Conservation (phyloP, 768 basidiomycete genomes). For the Amylocystis lapponica region DNA sequence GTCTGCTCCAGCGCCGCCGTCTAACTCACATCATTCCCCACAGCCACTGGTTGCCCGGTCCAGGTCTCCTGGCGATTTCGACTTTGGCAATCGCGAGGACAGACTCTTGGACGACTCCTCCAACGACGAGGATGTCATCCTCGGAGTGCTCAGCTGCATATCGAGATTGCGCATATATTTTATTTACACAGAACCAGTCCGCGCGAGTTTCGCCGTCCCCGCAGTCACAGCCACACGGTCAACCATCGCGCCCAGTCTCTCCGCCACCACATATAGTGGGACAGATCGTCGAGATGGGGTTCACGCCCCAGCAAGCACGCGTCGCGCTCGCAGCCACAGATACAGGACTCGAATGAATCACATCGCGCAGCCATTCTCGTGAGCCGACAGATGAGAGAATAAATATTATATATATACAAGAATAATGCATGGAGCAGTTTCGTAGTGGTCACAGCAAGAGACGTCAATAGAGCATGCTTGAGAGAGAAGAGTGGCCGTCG, state of each 20-base stretch:
- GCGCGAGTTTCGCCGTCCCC: slow-evolving; percentile 13
- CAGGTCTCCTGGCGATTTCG: slow-evolving; percentile 43
- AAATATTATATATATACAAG: no score
- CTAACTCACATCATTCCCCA: slow-evolving; percentile 6
- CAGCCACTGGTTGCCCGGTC: slow-evolving; percentile 15
- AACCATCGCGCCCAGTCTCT: slow-evolving; percentile 31
- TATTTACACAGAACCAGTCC: slow-evolving; percentile 10
- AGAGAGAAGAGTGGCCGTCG: no score
- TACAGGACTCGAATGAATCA: slow-evolving; percentile 63
- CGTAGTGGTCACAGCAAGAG: no score
- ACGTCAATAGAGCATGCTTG: no score
- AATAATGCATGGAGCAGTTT: no score
- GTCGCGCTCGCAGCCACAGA: slow-evolving; percentile 67
- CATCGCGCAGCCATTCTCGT: no score
- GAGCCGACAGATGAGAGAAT: no score
- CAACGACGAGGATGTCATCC: slow-evolving; percentile 60
- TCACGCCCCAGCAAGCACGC: slow-evolving; percentile 70
- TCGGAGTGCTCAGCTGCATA: slow-evolving; percentile 61
- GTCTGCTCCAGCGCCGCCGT: slow-evolving; percentile 9
- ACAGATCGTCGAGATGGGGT: slow-evolving; percentile 94
- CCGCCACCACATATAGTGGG: slow-evolving; percentile 90
- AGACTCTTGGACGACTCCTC: slow-evolving; percentile 28
- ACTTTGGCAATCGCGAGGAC: slow-evolving; percentile 54
- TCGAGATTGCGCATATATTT: no score
- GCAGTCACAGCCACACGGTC: slow-evolving; percentile 6